Conservation (phyloP, 2,329 filamentous ascomycete species). For the Penicillium verrucosum region DNA sequence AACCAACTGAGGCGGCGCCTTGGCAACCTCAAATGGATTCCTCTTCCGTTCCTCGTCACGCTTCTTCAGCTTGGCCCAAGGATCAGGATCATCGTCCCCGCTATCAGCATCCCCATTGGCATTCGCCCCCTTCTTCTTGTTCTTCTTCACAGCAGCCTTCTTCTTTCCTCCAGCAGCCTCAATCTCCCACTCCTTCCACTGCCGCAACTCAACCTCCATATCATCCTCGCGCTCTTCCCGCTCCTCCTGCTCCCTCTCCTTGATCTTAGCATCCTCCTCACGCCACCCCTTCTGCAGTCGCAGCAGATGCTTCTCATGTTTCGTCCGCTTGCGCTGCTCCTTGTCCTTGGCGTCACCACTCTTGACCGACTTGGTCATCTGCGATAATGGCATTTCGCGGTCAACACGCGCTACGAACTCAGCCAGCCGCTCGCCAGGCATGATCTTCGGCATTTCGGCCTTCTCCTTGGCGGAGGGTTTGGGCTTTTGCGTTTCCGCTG, state of each 20-base stretch:
- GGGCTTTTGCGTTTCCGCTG: conserved; percentile 3
- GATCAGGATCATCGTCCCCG: conserved; percentile 66
- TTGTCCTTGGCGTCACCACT: conserved; percentile 30
- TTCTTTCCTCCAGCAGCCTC: conserved; percentile 51
- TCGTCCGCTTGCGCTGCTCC: conserved; percentile 63
- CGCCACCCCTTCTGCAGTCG: conserved; percentile 59
- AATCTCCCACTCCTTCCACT: conserved; percentile 61
- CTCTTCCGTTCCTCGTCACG: conserved; percentile 42
- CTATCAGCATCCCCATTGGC: conserved; percentile 47
- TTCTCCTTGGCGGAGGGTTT: conserved; percentile 12
- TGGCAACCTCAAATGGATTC: conserved; percentile 55
- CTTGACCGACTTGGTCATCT: conserved; percentile 59
- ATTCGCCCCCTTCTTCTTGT: conserved; percentile 44
- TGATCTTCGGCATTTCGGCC: conserved; percentile 60
- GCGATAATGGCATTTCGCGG: conserved; percentile 72
- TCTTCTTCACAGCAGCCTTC: conserved; percentile 38
- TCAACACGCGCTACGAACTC: conserved; percentile 83
- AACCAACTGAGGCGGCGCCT: conserved; percentile 72
- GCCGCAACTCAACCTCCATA: conserved; percentile 60
- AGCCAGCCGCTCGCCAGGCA: conserved; percentile 76
- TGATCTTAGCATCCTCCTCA: conserved; percentile 52
- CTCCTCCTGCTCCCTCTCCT: conserved; percentile 76
- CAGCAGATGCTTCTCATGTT: conserved; percentile 76
- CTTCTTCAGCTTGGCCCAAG: conserved; percentile 71
- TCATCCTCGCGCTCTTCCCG: conserved; percentile 63